These are phyloP conservation scores for Debaryomyces sp. DNA, from an alignment of 1,139 yeast species.

Conservation along the genomic window DNA sequence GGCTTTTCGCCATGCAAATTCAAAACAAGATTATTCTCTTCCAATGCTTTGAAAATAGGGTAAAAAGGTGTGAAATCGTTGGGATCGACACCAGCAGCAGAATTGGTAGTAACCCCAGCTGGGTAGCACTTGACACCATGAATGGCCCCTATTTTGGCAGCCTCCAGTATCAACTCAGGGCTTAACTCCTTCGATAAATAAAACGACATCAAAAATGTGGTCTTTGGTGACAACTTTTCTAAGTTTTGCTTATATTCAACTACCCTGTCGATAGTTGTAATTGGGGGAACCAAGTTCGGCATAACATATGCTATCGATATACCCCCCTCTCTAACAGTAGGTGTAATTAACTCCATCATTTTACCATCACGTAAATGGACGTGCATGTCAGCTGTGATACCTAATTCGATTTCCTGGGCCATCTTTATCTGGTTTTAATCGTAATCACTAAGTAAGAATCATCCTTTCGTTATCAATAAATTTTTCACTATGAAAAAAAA, in stretches of 20 bases:
- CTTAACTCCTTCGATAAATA: constrained; percentile 78
- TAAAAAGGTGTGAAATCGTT: constrained; percentile 87
- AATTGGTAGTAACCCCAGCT: constrained; percentile 98
- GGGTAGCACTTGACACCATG: constrained; percentile 95
- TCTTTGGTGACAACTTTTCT: constrained; percentile 71
- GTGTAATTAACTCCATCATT: constrained; percentile 91
- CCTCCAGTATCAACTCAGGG: constrained; percentile 79
- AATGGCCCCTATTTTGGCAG: constrained; percentile 71
- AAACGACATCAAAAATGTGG: constrained; percentile 89
- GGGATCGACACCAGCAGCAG: constrained; percentile 90
- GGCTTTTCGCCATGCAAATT: constrained; percentile 97
- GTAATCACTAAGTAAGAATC: neutral
- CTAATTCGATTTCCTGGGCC: constrained; percentile 55
- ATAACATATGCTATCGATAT: constrained; percentile 87
- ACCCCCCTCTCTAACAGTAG: constrained; percentile 90
- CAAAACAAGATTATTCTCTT: constrained; percentile 71
- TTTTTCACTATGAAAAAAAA: constrained; percentile 4
- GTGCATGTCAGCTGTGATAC: constrained; percentile 92
- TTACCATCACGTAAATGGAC: constrained; percentile 93
- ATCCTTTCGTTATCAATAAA: constrained; percentile 5
- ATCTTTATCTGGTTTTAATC: constrained; percentile 7
- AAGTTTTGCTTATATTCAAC: constrained; percentile 67
- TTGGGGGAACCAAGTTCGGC: constrained; percentile 96
- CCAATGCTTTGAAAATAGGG: constrained; percentile 88
- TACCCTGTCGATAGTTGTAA: constrained; percentile 78